Conservation (phyloP, 179 eudicot genomes). For the Beta lomatogona region DNA sequence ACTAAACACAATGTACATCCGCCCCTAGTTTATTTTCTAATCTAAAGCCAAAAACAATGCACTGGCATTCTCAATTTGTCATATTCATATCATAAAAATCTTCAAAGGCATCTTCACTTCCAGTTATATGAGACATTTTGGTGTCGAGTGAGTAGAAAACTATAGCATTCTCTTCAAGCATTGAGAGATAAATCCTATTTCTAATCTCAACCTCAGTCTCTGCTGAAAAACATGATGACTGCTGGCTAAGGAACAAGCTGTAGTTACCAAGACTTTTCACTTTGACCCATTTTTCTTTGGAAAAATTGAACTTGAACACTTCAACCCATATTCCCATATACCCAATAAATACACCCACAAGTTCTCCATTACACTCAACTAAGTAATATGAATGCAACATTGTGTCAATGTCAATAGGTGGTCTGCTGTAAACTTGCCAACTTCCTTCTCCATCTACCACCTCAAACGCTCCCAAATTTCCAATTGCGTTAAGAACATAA, state of each 20-base stretch:
- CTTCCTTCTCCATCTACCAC: background rate
- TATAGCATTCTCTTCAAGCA: conserved; percentile 3
- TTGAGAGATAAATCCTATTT: conserved; percentile 15
- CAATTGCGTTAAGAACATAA: background rate
- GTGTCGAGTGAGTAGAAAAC: conserved; percentile 19
- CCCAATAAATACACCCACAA: background rate
- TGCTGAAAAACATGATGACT: background rate
- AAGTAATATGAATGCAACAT: background rate
- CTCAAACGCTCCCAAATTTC: background rate
- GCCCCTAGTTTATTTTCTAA: no score
- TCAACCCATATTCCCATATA: background rate
- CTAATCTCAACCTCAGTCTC: background rate
- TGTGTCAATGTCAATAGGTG: no score
- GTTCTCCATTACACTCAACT: conserved; percentile 1
- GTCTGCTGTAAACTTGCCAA: background rate
- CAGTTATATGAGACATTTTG: background rate
- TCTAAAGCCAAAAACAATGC: background rate
- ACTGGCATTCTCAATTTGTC: background rate
- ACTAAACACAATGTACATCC: no score
- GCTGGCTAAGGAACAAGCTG: background rate
- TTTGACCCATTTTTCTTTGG: background rate
- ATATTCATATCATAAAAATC: background rate
- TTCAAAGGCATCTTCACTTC: background rate
- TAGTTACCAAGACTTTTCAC: background rate
- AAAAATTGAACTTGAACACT: conserved; percentile 4